A percentile compares a stretch with the other conserved stretches of the same genome.
These are phyloP conservation scores for Cercospora nicotianae DNA, from an alignment of 2,329 filamentous ascomycete genomes.

Conservation along the genomic window DNA sequence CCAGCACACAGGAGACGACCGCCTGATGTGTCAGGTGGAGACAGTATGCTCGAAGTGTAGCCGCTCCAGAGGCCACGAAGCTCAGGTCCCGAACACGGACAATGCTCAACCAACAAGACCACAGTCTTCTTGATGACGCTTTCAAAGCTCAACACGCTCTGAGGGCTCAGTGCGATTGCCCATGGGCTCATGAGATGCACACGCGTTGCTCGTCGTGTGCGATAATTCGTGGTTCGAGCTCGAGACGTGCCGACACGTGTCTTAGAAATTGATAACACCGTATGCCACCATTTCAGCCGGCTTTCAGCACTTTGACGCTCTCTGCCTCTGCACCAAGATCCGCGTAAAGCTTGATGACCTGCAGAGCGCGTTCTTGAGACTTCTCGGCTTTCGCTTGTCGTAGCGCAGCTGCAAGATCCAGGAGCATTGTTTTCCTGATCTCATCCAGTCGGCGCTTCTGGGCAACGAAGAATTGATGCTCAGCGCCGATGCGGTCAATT, in stretches of 20 bases:
- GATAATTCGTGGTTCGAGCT: not conserved
- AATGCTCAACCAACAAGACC: not conserved
- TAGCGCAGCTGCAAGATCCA: constrained; percentile 64
- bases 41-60: not conserved
- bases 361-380: constrained; percentile 51
- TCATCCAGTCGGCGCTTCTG: constrained; percentile 58
- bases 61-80: not conserved
- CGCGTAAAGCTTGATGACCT: constrained; percentile 60
- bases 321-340: constrained; percentile 62
- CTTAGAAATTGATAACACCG: not conserved
- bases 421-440: constrained; percentile 61
- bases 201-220: not conserved
- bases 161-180: not conserved
- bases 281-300: constrained; percentile 25
- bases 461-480: constrained; percentile 63
- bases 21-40: not conserved
- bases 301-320: constrained; percentile 58
- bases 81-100: not conserved
- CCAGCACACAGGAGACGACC: not conserved
- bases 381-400: constrained; percentile 54
- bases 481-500: constrained; percentile 52
- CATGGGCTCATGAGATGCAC: not conserved
- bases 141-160: not conserved
- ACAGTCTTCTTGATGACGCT: not conserved
- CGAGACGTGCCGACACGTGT: not conserved